A percentile compares a stretch with the other conserved stretches of the same genome.
These are phyloP conservation scores for Pholiota adiposa DNA, from an alignment of 1,284 basidiomycete genomes.

Conservation along the genomic window DNA sequence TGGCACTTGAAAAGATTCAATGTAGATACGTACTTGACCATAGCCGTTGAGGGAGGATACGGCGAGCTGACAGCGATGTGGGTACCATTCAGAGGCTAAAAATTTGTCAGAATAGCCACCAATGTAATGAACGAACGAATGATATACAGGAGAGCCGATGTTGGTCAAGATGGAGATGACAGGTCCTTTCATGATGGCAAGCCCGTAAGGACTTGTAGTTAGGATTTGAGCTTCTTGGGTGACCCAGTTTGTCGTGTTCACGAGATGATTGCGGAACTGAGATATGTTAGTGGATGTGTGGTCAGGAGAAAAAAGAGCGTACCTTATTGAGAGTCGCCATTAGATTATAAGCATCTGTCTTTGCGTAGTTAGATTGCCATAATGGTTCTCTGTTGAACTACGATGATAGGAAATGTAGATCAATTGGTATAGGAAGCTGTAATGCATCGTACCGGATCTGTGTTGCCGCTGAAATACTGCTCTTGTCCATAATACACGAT, in stretches of 20 bases:
- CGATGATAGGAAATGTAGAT: no score
- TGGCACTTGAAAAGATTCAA: neutral
- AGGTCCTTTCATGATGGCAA: conserved; percentile 76
- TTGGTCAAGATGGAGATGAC: conserved; percentile 77
- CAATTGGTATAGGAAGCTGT: neutral
- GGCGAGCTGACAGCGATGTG: conserved; percentile 58
- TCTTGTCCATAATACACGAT: conserved; percentile 86
- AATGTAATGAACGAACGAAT: neutral
- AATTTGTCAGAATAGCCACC: neutral
- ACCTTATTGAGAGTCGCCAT: conserved; percentile 70
- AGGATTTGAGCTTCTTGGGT: conserved; percentile 61
- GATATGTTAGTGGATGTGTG: conserved; percentile 3
- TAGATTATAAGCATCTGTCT: conserved; percentile 62
- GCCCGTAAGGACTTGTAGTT: conserved; percentile 55
- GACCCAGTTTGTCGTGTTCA: conserved; percentile 64
- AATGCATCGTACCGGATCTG: conserved; percentile 57
- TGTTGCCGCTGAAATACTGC: conserved; percentile 61
- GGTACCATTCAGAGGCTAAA: conserved; percentile 57
- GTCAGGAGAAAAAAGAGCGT: neutral
- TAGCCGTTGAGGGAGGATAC: conserved; percentile 46
- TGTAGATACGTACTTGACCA: conserved; percentile 53
- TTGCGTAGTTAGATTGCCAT: conserved; percentile 73
- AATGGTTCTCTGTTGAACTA: conserved; percentile 80
- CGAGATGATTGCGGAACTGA: conserved; percentile 71
- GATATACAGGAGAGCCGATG: conserved; percentile 71